Percentiles rank a stretch among this genome's conserved stretches.
phyloP scores from a whole-genome alignment of 176 grass and related monocot species.

The barley (Hordeum vulgare) region MorexV3_pseudomolecules_assembly NC_058520.1:6182470-6182969 shows the following conservation, averaged over 20 bases:
- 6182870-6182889: constrained; percentile 33
- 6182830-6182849: not conserved
- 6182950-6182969: not conserved
- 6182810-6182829: not conserved
- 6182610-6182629: no score
- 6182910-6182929: constrained; percentile 23
- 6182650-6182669: no score
- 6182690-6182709: no score
- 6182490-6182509: not conserved
- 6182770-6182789: not conserved
- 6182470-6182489: not conserved
- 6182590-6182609: not conserved
- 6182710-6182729: not conserved
- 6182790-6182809: not conserved
- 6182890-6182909: constrained; percentile 17
- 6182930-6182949: constrained; percentile 7
- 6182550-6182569: not conserved
- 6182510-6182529: not conserved
- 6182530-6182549: not conserved
- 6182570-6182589: not conserved
- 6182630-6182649: no score
- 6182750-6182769: not conserved
- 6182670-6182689: no score
- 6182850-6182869: constrained; percentile 1
- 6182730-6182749: not conserved